Base-by-base conservation (phyloP, 176 grass and related monocot species). In the Avena eriantha region DNA sequence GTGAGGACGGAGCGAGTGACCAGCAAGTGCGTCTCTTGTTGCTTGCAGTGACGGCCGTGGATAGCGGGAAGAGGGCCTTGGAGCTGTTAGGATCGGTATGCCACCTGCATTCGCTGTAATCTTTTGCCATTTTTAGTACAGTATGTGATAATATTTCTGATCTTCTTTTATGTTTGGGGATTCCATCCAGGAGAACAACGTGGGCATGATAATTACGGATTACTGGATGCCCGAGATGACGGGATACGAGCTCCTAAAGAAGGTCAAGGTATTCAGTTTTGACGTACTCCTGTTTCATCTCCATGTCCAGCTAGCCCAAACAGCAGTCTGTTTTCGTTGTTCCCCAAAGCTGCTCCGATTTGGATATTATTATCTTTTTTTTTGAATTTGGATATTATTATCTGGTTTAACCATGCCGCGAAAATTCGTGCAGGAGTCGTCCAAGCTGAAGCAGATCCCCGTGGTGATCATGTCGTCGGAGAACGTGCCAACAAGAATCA, bases 181-280 rank as follows among this genome's bases (percentile, higher is more conserved):
- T 73, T 8, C 0, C 14, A 50, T 51, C n/a, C 59, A 98, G 97
- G 97, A 99, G 86, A 85, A 87, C 26, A 94, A 92, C 34, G 90
- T 99, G 83, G 89, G 90, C 74, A 90, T 99, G 97, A 96, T 99
- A 57, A 94, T 99, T 19, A 99, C 94, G 3, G 97, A 99, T 79
- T 99, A 99, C 80, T 99, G 97, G 85, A 99, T 99, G 97, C 94
- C 97, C 50, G 92, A 99, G 76, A 99, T 96, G 97, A 99, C 90
- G 66, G 97, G 97, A 36, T 99, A 94, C 77, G 92, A 96, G 47
- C 94, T 99, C 18, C 90, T 99, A 3, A 96, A 95, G 82, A 94
- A 89, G 76, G 80, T 99, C 61, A 99, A 99, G 90, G 96, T 98
- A 31, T 69, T 60, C 1, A 21, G 1, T 13, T 18, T 13, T 58